phyloP scores from a whole-genome alignment of 1,284 basidiomycete genomes.

The Athelia sp. region DNA sequence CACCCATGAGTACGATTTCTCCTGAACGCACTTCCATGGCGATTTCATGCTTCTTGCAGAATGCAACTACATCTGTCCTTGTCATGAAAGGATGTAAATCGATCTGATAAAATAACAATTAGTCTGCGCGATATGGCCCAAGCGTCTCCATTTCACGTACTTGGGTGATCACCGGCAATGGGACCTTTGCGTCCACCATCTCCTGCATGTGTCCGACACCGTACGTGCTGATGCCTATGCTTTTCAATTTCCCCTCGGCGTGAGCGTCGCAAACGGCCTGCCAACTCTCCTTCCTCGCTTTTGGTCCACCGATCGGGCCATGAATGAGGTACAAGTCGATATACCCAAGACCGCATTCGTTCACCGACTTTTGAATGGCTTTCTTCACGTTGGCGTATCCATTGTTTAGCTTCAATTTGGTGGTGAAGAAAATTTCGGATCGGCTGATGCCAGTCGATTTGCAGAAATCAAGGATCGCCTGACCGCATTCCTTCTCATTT shows the following conservation, averaged over 20 bases:
- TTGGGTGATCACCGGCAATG: slow-evolving; percentile 62
- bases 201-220: slow-evolving; percentile 63
- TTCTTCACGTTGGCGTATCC: slow-evolving; percentile 43
- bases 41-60: slow-evolving; percentile 56
- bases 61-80: slow-evolving; percentile 56
- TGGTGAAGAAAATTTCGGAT: slow-evolving; percentile 60
- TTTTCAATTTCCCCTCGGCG: slow-evolving; percentile 55
- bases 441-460: slow-evolving; percentile 39
- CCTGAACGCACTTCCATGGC: slow-evolving; percentile 54
- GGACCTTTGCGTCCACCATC: slow-evolving; percentile 45
- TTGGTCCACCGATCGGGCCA: slow-evolving; percentile 49
- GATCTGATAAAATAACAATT: slow-evolving; percentile 27
- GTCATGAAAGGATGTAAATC: slow-evolving; percentile 76
- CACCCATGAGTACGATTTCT: no score
- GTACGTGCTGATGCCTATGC: slow-evolving; percentile 71
- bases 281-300: slow-evolving; percentile 52
- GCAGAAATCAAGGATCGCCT: slow-evolving; percentile 57
- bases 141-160: slow-evolving; percentile 28
- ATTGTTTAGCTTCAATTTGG: slow-evolving; percentile 61
- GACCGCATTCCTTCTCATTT: slow-evolving; percentile 61
- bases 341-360: slow-evolving; percentile 49
- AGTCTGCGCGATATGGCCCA: neutral
- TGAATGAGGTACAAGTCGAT: slow-evolving; percentile 73
- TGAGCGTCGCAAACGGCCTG: slow-evolving; percentile 50
- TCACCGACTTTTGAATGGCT: slow-evolving; percentile 51